These are phyloP conservation scores for Musa balbisiana DNA, from an alignment of 202 grass and related monocot genomes.

Conservation along the genomic window DNA sequence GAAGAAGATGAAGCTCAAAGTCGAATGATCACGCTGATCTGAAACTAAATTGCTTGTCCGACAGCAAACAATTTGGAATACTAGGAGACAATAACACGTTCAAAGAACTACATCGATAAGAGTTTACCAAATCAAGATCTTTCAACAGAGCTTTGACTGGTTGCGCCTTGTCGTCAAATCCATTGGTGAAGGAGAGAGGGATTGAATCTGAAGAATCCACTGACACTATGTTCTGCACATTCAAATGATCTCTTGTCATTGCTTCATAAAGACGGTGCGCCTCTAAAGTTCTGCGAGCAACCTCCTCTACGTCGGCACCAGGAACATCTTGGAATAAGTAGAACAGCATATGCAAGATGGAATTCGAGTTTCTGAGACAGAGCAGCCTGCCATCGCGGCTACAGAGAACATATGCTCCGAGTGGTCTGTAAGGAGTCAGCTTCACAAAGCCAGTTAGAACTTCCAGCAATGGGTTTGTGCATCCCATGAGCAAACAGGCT, in stretches of 20 bases:
- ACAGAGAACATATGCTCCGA: conserved; percentile 59
- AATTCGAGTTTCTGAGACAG: conserved; percentile 62
- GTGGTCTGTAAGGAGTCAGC: conserved; percentile 81
- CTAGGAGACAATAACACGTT: neutral
- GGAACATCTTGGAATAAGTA: conserved; percentile 68
- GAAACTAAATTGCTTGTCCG: too few species aligned
- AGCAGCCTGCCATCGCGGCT: conserved; percentile 40
- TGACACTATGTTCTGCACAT: conserved; percentile 35
- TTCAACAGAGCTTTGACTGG: conserved; percentile 17
- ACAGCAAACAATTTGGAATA: too few species aligned
- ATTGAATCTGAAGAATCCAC: conserved; percentile 46
- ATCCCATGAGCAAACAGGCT: conserved; percentile 88
- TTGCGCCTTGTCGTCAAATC: conserved; percentile 31
- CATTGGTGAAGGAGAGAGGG: conserved; percentile 28
- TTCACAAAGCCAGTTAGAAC: conserved; percentile 70
- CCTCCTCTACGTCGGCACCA: conserved; percentile 52
- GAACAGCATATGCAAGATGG: conserved; percentile 74
- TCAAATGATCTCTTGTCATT: conserved; percentile 39
- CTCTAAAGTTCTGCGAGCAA: conserved; percentile 65
- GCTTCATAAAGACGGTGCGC: conserved; percentile 71
- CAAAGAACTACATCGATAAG: conserved; percentile 5
- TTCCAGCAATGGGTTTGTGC: conserved; percentile 69
- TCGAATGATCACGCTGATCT: neutral
- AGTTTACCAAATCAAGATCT: conserved; percentile 66
- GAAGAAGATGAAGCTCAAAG: neutral